Percentiles rank a stretch among this genome's conserved stretches.
Evolutionary conservation across 1,284 basidiomycete species (phyloP).

Genomic region (Ceratorhiza oryzae-sativae): DNA sequence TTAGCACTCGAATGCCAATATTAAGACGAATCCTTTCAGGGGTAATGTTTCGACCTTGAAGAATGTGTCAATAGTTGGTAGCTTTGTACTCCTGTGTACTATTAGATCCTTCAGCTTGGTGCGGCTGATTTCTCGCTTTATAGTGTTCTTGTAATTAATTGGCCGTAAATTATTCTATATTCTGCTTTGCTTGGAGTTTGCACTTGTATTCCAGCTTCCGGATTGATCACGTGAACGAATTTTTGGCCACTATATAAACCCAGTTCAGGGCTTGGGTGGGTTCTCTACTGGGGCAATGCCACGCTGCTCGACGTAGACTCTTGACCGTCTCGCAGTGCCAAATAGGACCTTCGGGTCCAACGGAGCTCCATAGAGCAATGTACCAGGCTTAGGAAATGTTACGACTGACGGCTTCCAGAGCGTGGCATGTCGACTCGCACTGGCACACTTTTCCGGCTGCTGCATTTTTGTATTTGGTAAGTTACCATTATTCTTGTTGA

Average conservation of each 20-base stretch:
- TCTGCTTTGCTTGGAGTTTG: not conserved
- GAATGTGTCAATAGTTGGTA: too few relatives aligned
- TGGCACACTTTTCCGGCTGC: conserved; percentile 20
- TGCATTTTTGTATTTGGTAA: not conserved
- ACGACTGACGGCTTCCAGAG: conserved; percentile 38
- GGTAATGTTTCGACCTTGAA: not conserved
- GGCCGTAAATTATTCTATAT: not conserved
- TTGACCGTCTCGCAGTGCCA: conserved; percentile 33
- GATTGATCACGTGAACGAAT: conserved; percentile 12
- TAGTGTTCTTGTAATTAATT: not conserved
- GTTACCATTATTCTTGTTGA: not conserved
- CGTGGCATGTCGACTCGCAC: conserved; percentile 40
- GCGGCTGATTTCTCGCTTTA: not conserved
- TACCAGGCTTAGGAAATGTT: conserved; percentile 40
- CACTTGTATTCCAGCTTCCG: conserved; percentile 16
- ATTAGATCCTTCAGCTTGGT: too few relatives aligned
- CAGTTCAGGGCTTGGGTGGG: not conserved
- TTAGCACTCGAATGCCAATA: not conserved
- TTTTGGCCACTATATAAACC: conserved; percentile 35
- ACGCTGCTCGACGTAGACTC: conserved; percentile 31
- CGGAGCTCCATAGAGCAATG: conserved; percentile 25
- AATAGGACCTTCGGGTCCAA: conserved; percentile 18
- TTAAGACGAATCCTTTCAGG: not conserved
- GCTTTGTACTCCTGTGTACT: too few relatives aligned
- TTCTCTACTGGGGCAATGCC: conserved; percentile 30